Evolutionary conservation across 2,329 filamentous ascomycete species (phyloP).

Genomic region (Aureobasidium sp.): DNA sequence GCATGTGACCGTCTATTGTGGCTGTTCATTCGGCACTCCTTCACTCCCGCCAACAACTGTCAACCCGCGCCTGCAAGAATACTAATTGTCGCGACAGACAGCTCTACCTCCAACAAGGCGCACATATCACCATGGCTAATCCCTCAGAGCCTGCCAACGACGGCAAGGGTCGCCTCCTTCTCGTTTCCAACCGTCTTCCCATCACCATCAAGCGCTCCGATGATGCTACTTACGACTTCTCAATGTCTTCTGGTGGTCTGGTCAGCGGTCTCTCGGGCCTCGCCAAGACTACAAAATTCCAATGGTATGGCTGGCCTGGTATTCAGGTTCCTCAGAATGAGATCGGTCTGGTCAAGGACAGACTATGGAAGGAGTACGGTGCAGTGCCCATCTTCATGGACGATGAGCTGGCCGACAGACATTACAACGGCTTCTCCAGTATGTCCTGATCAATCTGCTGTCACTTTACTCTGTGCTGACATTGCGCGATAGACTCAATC

Average conservation of each 20-base stretch:
- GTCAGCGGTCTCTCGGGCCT: slow-evolving; percentile 90
- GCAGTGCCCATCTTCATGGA: slow-evolving; percentile 90
- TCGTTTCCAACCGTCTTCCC: slow-evolving; percentile 89
- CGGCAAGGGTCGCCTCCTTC: slow-evolving; percentile 55
- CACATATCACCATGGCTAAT: background rate
- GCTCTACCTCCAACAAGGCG: background rate
- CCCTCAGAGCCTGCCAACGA: slow-evolving; percentile 17
- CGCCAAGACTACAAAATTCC: slow-evolving; percentile 86
- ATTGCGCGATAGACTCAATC: slow-evolving; percentile 66
- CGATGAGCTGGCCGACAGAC: slow-evolving; percentile 84
- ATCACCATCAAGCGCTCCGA: slow-evolving; percentile 94
- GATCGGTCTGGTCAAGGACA: slow-evolving; percentile 63
- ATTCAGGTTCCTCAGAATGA: slow-evolving; percentile 84
- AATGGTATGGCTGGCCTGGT: slow-evolving; percentile 98
- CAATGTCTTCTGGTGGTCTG: slow-evolving; percentile 93
- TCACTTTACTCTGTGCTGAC: background rate
- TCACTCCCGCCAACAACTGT: background rate
- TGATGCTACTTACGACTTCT: slow-evolving; percentile 86
- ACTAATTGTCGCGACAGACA: background rate
- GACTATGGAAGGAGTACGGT: slow-evolving; percentile 78
- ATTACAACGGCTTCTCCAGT: slow-evolving; percentile 99
- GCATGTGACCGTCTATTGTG: background rate
- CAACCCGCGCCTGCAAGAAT: background rate
- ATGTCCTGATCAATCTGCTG: slow-evolving; percentile 17
- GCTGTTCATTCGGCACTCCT: background rate